These are phyloP conservation scores for Ceratobasidium theobromae DNA, from an alignment of 1,284 basidiomycete genomes.

Conservation along the genomic window DNA sequence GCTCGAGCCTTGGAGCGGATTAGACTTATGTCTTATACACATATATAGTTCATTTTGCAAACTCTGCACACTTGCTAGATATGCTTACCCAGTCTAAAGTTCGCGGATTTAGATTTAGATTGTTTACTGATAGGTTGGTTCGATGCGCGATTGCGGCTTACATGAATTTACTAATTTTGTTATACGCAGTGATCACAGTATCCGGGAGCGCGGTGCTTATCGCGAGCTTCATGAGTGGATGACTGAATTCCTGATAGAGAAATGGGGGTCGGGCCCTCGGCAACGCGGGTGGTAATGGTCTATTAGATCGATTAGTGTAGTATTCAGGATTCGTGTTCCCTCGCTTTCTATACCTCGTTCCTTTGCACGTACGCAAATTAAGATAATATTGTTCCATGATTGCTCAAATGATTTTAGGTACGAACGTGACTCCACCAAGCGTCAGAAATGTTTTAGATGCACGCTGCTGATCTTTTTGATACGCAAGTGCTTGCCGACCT, in stretches of 20 bases:
- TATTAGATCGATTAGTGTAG: not conserved
- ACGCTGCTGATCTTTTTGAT: too few relatives aligned
- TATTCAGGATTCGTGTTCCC: too few relatives aligned
- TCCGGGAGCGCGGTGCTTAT: constrained; percentile 71
- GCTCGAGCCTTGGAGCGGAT: not conserved
- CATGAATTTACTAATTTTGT: constrained; percentile 33
- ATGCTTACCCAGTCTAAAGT: constrained; percentile 81
- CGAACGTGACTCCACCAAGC: too few relatives aligned
- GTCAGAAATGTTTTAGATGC: too few relatives aligned
- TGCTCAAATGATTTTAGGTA: too few relatives aligned
- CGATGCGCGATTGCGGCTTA: constrained; percentile 13
- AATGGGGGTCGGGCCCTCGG: constrained; percentile 64
- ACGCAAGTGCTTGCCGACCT: too few relatives aligned
- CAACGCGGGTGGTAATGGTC: constrained; percentile 19
- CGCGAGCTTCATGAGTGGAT: constrained; percentile 87
- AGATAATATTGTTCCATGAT: too few relatives aligned
- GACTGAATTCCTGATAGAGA: constrained; percentile 79
- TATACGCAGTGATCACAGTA: constrained; percentile 69
- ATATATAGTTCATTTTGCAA: constrained; percentile 75
- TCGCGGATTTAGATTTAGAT: constrained; percentile 82
- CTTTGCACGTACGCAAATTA: too few relatives aligned
- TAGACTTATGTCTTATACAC: not conserved
- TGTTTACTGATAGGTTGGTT: constrained; percentile 91
- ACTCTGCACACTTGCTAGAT: constrained; percentile 88
- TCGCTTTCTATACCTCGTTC: too few relatives aligned